Base-by-base conservation (phyloP, 805 yeast genomes). In the Ogataea methylovora region DNA sequence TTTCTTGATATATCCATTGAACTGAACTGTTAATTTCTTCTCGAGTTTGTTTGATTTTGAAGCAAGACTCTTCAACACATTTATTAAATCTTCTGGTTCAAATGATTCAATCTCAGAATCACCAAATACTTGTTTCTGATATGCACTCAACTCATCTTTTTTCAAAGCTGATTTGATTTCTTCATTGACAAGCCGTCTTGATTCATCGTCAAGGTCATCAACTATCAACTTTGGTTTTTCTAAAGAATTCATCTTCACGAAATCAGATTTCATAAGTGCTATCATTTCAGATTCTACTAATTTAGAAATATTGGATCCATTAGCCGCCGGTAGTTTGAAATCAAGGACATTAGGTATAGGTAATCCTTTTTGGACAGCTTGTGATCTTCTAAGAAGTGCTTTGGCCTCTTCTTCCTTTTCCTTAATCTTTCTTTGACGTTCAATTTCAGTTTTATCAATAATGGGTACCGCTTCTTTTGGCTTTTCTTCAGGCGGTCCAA, bases 321-420 rank as follows among this genome's bases (percentile, higher is more conserved):
- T 4, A 5, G 13, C 10, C 4, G 25, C 20, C 3, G 15, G 4
- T 15, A 23, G 6, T 22, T 10, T n/a, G 14, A 15, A 23, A 17
- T 30, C 21, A 15, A 20, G 9, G 9, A 20, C 9, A 9, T 20
- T 20, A 7, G 32, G 32, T 10, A 30, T 57, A 0, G 62, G 57
- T 7, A 76, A 56, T 0, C 61, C 68, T 30, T 52, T 48, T 43
- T 72, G 74, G 1, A 74, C 52, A 1, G 60, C 79, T 39, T 60
- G 65, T 0, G 81, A 69, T 32, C 75, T 48, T 24, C 73, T 50
- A 5, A 58, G 42, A 23, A 59, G 39, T 2, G 40, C 34, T 19
- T 41, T 36, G 22, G 38, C 37, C 19, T 33, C 34, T 12, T 42
- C 19, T 5, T 26, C 27, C 27, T 36, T 20, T 17, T 41, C 33